Percentiles rank a stretch among this genome's conserved stretches.
These are phyloP conservation scores for Paramyrothecium sp. DNA, from an alignment of 2,329 filamentous ascomycete genomes.

Conservation along the genomic window DNA sequence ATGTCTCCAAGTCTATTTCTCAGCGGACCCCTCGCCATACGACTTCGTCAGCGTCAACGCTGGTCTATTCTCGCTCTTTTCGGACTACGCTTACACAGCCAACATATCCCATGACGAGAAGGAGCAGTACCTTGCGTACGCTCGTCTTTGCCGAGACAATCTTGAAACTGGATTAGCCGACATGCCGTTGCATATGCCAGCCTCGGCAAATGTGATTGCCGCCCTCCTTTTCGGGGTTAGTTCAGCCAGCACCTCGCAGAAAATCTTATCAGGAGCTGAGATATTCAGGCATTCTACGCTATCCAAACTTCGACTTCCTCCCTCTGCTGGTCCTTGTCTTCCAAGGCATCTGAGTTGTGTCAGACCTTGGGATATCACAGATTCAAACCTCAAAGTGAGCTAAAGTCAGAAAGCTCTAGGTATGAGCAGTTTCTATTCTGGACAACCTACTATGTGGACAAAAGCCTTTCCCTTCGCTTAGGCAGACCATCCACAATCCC, in stretches of 20 bases:
- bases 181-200: slow-evolving; percentile 28
- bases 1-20: slow-evolving; percentile 30
- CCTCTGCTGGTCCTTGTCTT: slow-evolving; percentile 25
- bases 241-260: too few species aligned
- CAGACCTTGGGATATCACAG: slow-evolving; percentile 29
- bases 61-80: slow-evolving; percentile 27
- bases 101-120: slow-evolving; percentile 11
- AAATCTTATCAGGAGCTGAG: slow-evolving; percentile 13
- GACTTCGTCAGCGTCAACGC: slow-evolving; percentile 32
- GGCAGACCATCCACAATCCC: slow-evolving; percentile 53
- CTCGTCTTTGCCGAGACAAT: slow-evolving; percentile 22
- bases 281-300: slow-evolving; percentile 23
- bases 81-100: slow-evolving; percentile 12
- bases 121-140: slow-evolving; percentile 19
- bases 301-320: slow-evolving; percentile 31
- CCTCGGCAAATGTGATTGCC: slow-evolving; percentile 11
- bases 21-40: slow-evolving; percentile 26
- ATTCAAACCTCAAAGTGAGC: slow-evolving; percentile 19
- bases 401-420: slow-evolving; percentile 11
- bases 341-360: slow-evolving; percentile 28
- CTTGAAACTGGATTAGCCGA: slow-evolving; percentile 28
- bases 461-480: slow-evolving; percentile 52
- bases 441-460: slow-evolving; percentile 56
- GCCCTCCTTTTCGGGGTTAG: too few species aligned
- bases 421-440: slow-evolving; percentile 48